Conservation (phyloP, 2,329 filamentous ascomycete species). For the Botryosphaeria dothidea region DNA sequence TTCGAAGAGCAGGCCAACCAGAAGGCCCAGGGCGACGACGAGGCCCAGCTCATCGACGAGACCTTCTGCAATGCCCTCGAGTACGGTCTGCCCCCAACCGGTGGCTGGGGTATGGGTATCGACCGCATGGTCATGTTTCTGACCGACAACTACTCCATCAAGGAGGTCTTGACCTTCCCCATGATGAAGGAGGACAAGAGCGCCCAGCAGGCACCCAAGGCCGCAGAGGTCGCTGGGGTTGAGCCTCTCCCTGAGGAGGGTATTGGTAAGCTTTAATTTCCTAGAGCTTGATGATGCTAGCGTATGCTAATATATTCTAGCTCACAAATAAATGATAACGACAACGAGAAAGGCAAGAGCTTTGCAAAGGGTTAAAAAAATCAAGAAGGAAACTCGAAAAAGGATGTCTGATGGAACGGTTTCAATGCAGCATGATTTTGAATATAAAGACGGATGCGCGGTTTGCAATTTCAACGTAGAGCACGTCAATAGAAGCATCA, state of each 20-base stretch:
- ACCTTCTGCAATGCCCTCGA: conserved; percentile 90
- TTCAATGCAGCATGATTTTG: conserved; percentile 6
- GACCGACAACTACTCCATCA: conserved; percentile 93
- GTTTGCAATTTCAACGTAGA: neutral
- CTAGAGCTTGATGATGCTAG: neutral
- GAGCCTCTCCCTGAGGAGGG: conserved; percentile 62
- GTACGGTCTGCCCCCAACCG: conserved; percentile 88
- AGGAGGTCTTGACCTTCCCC: conserved; percentile 94
- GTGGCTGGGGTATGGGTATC: conserved; percentile 95
- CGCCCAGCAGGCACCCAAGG: conserved; percentile 44
- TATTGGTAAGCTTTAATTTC: conserved; percentile 42
- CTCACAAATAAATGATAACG: conserved; percentile 17
- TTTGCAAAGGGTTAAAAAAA: neutral
- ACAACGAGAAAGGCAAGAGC: neutral
- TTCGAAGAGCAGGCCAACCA: conserved; percentile 95
- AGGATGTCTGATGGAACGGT: neutral
- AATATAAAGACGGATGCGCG: neutral
- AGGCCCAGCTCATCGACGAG: conserved; percentile 94
- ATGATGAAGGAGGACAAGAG: conserved; percentile 88
- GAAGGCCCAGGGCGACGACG: conserved; percentile 95
- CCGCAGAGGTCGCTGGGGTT: conserved; percentile 64
- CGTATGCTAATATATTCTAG: neutral
- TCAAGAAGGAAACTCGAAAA: neutral
- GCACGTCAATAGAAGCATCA: neutral
- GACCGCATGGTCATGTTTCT: conserved; percentile 95